Evolutionary conservation across 2,329 filamentous ascomycete species (phyloP).

Genomic region (Calonectria crousiana): DNA sequence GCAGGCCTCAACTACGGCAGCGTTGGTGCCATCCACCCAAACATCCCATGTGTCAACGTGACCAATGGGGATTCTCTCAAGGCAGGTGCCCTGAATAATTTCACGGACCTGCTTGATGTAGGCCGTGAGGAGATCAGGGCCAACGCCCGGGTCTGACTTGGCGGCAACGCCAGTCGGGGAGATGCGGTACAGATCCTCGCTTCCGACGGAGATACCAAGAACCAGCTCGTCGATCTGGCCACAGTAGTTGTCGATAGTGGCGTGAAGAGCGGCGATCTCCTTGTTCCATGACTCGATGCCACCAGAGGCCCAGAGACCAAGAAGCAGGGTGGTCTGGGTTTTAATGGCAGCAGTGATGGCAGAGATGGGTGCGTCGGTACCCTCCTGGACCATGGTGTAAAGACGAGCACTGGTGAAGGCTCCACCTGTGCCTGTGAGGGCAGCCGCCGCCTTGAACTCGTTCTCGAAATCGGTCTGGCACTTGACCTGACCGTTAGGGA

Average conservation of each 20-base stretch:
- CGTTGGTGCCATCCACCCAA: constrained; percentile 80
- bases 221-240: constrained; percentile 73
- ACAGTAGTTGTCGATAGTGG: constrained; percentile 79
- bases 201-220: constrained; percentile 86
- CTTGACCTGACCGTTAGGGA: constrained; percentile 71
- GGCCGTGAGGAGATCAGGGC: constrained; percentile 70
- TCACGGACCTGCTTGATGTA: constrained; percentile 79
- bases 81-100: constrained; percentile 71
- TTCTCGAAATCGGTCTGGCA: constrained; percentile 74
- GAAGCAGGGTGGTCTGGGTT: constrained; percentile 81
- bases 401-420: constrained; percentile 76
- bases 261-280: constrained; percentile 79
- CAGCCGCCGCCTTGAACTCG: constrained; percentile 75
- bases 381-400: constrained; percentile 81
- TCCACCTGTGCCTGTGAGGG: constrained; percentile 72
- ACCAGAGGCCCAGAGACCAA: constrained; percentile 86
- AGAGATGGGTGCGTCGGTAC: constrained; percentile 73
- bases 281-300: constrained; percentile 73
- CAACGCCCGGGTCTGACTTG: constrained; percentile 71
- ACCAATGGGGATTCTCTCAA: constrained; percentile 72
- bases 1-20: constrained; percentile 73
- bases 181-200: constrained; percentile 87
- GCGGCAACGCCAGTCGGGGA: constrained; percentile 77
- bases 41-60: constrained; percentile 93
- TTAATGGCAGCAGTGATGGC: constrained; percentile 87